Percentiles rank a stretch among this genome's conserved stretches.
Conservation (phyloP, 2,329 filamentous ascomycete genomes). For the Fusarium poae region DNA sequence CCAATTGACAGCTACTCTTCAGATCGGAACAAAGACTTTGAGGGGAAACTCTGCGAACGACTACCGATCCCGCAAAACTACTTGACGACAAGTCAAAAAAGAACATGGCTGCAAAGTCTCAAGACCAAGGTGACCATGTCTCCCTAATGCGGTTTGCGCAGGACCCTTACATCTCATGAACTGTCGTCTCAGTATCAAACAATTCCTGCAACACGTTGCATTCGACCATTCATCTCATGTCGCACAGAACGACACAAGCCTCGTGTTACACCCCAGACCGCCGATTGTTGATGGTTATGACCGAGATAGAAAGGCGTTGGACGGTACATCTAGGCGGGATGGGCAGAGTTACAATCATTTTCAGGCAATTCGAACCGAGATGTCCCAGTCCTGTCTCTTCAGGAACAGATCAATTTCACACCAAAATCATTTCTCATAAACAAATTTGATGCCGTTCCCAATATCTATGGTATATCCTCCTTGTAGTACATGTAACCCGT, state of each 20-base stretch:
- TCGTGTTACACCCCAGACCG: neutral
- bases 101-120: neutral
- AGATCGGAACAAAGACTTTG: neutral
- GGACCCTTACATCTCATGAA: neutral
- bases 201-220: neutral
- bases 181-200: slow-evolving; percentile 1
- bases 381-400: neutral
- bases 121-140: neutral
- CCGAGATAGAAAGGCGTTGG: neutral
- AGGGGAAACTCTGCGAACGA: neutral
- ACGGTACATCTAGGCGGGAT: neutral
- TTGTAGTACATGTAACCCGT: slow-evolving; percentile 11
- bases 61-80: slow-evolving; percentile 2
- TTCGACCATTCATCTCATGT: neutral
- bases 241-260: neutral
- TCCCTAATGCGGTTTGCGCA: neutral
- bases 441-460: slow-evolving; percentile 18
- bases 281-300: neutral
- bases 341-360: neutral
- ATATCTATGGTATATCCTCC: slow-evolving; percentile 47
- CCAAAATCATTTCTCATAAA: slow-evolving; percentile 13
- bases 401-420: neutral
- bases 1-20: neutral
- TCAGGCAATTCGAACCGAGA: neutral
- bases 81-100: neutral